Base-by-base conservation (phyloP, 331 rosid species). In the Cydonia oblonga region DNA sequence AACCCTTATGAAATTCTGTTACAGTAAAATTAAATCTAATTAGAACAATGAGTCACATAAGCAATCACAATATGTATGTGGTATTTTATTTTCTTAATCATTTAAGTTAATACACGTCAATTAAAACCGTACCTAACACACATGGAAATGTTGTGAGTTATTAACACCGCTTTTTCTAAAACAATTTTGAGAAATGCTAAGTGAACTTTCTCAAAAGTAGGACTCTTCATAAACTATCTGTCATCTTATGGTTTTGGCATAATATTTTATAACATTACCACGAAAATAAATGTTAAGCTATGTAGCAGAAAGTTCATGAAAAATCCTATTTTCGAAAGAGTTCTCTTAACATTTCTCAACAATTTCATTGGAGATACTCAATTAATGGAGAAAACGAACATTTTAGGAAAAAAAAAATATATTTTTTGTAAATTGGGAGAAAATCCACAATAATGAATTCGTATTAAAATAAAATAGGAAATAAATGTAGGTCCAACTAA, bases 131-230 rank as follows among this genome's bases (percentile, higher is more conserved):
- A 49, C 22, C 22, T 49, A 49, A 3, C 56, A 18, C 56, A 49
- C 20, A 49, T 49, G 54, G 9, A 18, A 16, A 49, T 19, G 1
- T 49, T 0, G 4, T 18, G 54, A 2, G 10, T 6, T 6, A 2
- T 49, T 49, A 49, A 18, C n/a, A 16, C 4, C 20, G 1, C 4
- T 49, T 5, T 49, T 49, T 49, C 54, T 6, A 49, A 49, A 51
- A 40, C 46, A 40, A 40, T 40, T 40, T 40, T 0, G 2, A 40
- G 46, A 40, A 40, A 40, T 40, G 46, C 46, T 40, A 40, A 40
- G 5, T 40, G 5, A 14, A 40, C 1, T 40, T 0, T 40, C 5
- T 40, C 0, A 40, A 40, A 40, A 40, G 1, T 11, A 11, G 0
- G 15, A 40, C 1, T 40, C 0, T 40, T 40, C 15, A 11, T 40